phyloP scores from a whole-genome alignment of 495 filamentous ascomycete species.

The Aspergillus funiculosus region DNA sequence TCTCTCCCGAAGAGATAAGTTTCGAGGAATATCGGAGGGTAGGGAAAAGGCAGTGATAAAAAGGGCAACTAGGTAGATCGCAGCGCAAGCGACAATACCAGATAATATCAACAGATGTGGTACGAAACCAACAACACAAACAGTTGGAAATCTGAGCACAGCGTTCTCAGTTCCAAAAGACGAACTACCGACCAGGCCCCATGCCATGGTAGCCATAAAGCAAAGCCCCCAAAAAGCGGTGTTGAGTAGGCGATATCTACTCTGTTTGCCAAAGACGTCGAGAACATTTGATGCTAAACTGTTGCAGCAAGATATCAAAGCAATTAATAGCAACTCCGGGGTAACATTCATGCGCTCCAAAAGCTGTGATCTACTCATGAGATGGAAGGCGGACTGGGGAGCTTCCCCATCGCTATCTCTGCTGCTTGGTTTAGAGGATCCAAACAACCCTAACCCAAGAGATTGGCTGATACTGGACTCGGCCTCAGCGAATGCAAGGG shows the following conservation, averaged over 20 bases:
- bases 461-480: constrained; percentile 76
- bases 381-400: constrained; percentile 31
- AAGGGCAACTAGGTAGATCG: constrained; percentile 73
- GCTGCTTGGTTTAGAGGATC: constrained; percentile 36
- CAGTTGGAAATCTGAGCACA: constrained; percentile 78
- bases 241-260: constrained; percentile 69
- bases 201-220: constrained; percentile 76
- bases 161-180: constrained; percentile 37
- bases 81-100: constrained; percentile 67
- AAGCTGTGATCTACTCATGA: constrained; percentile 39
- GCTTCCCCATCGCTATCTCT: constrained; percentile 21
- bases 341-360: constrained; percentile 68
- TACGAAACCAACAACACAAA: constrained; percentile 91
- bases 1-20: constrained; percentile 46
- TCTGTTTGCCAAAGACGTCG: constrained; percentile 71
- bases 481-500: constrained; percentile 91
- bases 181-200: constrained; percentile 60
- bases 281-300: constrained; percentile 81
- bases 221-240: constrained; percentile 84
- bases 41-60: constrained; percentile 68
- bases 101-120: constrained; percentile 79
- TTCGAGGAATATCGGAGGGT: constrained; percentile 35
- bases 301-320: constrained; percentile 80
- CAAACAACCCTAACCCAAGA: constrained; percentile 64
- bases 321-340: constrained; percentile 81